These are phyloP conservation scores for Gypsophila paniculata DNA, from an alignment of 179 eudicot species.

Conservation along the genomic window DNA sequence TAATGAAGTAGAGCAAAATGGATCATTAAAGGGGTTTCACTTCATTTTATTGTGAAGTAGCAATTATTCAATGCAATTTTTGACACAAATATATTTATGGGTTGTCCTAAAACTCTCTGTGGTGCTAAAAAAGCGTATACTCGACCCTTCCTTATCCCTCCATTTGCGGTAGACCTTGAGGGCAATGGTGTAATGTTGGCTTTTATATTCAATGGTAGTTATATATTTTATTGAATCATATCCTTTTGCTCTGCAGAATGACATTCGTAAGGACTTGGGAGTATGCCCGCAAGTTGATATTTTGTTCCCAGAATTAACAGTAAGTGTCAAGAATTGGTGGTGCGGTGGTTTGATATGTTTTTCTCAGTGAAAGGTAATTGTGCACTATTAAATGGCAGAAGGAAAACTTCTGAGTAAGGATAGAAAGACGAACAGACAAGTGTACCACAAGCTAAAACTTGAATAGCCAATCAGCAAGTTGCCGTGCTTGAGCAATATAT, in stretches of 20 bases:
- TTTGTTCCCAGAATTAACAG: slow-evolving; percentile 91
- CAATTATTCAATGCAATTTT: neutral
- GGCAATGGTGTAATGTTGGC: neutral
- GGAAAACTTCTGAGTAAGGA: neutral
- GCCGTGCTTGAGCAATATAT: neutral
- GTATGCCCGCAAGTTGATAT: slow-evolving; percentile 98
- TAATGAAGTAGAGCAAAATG: neutral
- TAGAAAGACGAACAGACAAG: neutral
- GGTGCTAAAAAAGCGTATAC: neutral
- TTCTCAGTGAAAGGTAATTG: slow-evolving; percentile 8
- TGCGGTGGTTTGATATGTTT: neutral
- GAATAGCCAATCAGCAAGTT: neutral
- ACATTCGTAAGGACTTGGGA: slow-evolving; percentile 85
- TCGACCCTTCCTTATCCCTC: too few species aligned
- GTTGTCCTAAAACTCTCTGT: neutral
- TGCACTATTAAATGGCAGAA: slow-evolving; percentile 1
- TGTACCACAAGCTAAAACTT: neutral
- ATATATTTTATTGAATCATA: neutral
- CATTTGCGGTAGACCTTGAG: neutral
- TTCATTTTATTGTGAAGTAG: neutral
- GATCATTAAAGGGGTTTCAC: neutral
- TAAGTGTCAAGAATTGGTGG: slow-evolving; percentile 34
- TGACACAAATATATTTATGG: neutral
- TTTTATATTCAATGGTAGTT: neutral
- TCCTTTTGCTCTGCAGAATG: slow-evolving; percentile 49